These are phyloP conservation scores for Lactarius quietus DNA, from an alignment of 768 basidiomycete genomes.

Conservation along the genomic window DNA sequence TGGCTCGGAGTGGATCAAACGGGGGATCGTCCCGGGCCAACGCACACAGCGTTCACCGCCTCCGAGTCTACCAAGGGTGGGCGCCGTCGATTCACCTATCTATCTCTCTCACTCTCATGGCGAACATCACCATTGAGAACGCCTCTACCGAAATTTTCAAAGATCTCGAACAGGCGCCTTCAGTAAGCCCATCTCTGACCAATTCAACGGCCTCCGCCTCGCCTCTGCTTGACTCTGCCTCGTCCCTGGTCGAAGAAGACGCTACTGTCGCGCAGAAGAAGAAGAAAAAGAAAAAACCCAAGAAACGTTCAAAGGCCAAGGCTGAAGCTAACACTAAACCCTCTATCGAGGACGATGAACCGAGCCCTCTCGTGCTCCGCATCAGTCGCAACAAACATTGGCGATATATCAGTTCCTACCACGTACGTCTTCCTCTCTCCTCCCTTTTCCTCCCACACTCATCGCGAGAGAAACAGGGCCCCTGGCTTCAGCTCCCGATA, in stretches of 20 bases:
- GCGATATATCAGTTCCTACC: slow-evolving; percentile 90
- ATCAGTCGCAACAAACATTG: slow-evolving; percentile 94
- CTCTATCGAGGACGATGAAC: slow-evolving; percentile 39
- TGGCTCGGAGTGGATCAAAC: neutral
- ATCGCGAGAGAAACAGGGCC: slow-evolving; percentile 51
- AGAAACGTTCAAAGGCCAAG: slow-evolving; percentile 63
- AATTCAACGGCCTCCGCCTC: slow-evolving; percentile 25
- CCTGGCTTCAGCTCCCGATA: slow-evolving; percentile 86
- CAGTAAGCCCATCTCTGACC: neutral
- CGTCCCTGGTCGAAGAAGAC: slow-evolving; percentile 27
- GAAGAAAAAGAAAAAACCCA: slow-evolving; percentile 65
- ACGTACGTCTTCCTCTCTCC: slow-evolving; percentile 49
- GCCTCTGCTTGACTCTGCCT: slow-evolving; percentile 25
- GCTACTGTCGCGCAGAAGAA: slow-evolving; percentile 47
- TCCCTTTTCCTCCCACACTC: neutral
- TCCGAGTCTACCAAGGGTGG: no score
- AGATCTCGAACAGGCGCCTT: neutral
- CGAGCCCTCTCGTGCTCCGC: slow-evolving; percentile 64
- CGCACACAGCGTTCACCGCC: neutral
- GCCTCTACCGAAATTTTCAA: neutral
- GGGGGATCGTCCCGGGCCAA: neutral
- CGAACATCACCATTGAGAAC: neutral
- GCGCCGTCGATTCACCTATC: neutral
- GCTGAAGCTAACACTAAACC: slow-evolving; percentile 45
- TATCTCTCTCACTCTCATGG: slow-evolving; percentile 1